Conservation (phyloP, 78 protist species). For the Capsaspora owczarzaki region DNA sequence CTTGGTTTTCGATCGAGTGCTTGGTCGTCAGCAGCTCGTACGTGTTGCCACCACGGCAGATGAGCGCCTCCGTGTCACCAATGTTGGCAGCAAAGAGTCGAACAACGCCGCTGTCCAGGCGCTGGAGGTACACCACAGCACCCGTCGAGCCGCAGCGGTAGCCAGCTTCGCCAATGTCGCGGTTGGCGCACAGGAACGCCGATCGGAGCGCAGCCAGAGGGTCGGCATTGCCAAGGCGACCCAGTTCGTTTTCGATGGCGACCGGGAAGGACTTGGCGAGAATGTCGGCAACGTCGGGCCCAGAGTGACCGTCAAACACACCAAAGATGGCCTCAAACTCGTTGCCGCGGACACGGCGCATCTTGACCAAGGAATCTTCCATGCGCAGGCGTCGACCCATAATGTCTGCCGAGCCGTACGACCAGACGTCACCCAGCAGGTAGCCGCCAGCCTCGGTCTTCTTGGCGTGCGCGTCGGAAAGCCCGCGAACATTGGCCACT, state of each 20-base stretch:
- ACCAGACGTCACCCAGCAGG: not conserved
- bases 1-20: not conserved
- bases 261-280: not conserved
- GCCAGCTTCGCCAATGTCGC: not conserved
- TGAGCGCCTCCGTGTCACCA: slow-evolving; percentile 4
- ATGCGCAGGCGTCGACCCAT: not conserved
- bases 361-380: not conserved
- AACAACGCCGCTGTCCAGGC: not conserved
- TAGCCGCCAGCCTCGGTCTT: no score
- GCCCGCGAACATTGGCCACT: no score
- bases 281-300: not conserved
- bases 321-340: not conserved
- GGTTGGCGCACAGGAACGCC: not conserved
- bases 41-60: not conserved
- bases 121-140: not conserved
- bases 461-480: no score
- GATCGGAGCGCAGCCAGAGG: not conserved
- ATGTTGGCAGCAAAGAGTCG: not conserved
- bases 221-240: not conserved
- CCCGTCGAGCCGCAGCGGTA: not conserved
- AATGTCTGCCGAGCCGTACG: not conserved
- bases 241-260: not conserved
- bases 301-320: slow-evolving; percentile 14
- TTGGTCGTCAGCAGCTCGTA: not conserved
- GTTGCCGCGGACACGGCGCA: not conserved